Conservation (phyloP, 331 rosid species). For the Arachis monticola region DNA sequence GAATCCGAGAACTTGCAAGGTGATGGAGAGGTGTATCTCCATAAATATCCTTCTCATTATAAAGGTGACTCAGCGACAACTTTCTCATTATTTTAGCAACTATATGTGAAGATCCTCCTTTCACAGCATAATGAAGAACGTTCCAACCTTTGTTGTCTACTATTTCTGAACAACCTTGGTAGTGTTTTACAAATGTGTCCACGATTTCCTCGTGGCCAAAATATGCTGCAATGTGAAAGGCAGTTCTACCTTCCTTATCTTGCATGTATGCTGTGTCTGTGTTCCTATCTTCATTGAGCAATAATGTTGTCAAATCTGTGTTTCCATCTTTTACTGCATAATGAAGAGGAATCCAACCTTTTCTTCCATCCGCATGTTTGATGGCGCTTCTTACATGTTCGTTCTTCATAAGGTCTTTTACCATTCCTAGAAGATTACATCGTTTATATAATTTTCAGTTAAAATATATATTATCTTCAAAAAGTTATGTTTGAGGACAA, state of each 20-base stretch:
- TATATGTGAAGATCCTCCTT: background rate
- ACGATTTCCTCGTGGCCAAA: background rate
- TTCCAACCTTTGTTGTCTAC: background rate
- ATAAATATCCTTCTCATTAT: background rate
- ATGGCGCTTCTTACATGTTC: background rate
- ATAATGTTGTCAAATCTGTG: background rate
- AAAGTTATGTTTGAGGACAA: background rate
- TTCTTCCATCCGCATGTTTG: background rate
- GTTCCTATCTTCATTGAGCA: background rate
- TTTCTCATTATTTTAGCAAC: background rate
- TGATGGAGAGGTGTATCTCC: constrained; percentile 9
- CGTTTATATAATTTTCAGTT: too few species aligned
- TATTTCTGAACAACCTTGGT: background rate
- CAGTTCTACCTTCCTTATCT: background rate
- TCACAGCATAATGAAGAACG: background rate
- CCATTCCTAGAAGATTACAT: background rate
- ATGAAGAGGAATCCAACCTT: background rate
- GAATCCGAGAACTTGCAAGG: background rate
- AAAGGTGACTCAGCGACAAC: background rate
- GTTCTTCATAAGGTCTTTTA: background rate
- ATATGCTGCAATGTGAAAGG: background rate
- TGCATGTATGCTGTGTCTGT: background rate
- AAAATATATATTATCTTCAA: too few species aligned
- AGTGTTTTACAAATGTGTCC: background rate
- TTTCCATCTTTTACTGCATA: background rate